Evolutionary conservation across 2,329 filamentous ascomycete genomes (phyloP), one percentile per base, ranked within the genome.

Genomic region (Epichloe amarillans): DNA sequence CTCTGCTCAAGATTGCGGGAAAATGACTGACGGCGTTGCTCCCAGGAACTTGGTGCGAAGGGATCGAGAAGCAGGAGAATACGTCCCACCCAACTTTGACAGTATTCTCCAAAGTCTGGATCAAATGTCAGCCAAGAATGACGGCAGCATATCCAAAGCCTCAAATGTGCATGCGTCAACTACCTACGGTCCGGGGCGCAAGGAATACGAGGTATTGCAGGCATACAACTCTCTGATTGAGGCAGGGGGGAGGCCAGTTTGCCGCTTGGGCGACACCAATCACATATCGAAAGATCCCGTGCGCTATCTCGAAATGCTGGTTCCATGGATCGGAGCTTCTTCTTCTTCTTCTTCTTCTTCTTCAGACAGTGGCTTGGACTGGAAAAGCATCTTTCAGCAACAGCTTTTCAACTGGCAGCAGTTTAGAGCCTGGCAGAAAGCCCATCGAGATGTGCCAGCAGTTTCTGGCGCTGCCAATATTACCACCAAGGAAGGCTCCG

Each of bases 51-150:
- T 45, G 15, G 41, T 53, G 23, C 44, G 45, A 35, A 47, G 51
- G 30, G 51, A 53, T 44, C 38, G 40, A 14, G 48, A 47, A 26
- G 51, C 48, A 4, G 51, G 51, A 19, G 48, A 47, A 39, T 41
- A 47, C 38, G 40, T 53, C 4, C 48, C 51, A 30, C 33, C 43
- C 10, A 39, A 50, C 10, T 50, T 53, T 33, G 48, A 53, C 23
- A 47, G 45, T 12, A 50, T 50, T 39, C 40, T 53, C 3, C 38
- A 41, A 40, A 50, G 43, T 14, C 21, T 53, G 38, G 51, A 53
- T 50, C 39, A 48, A 19, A 53, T 53, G 51, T 39, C 51, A 35
- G 51, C 51, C 17, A 36, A 41, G n/a, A 50, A 44, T n/a, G 51
- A 53, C 33, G 42, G n/a, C 12, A 19, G 4, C 5, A 17, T 30